Percentiles rank a stretch among this genome's conserved stretches.
These are phyloP conservation scores for Malus sieversii DNA, from an alignment of 306 rosid genomes.

Conservation along the genomic window DNA sequence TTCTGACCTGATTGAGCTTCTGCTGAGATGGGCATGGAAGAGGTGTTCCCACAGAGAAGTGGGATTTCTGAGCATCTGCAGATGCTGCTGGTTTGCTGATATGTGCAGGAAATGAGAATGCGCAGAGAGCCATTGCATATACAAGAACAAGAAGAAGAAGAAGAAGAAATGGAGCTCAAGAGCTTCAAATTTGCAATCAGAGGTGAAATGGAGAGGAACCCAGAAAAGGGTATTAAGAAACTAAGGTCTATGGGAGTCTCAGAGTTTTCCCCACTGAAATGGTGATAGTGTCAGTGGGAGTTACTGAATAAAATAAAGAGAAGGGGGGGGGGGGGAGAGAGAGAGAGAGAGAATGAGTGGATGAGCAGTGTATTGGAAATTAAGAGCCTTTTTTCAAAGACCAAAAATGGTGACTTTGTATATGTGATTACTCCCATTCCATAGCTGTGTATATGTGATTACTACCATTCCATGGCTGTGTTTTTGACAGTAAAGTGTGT, in stretches of 20 bases:
- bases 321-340: background rate
- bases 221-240: conserved; percentile 4
- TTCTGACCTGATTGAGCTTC: conserved; percentile 45
- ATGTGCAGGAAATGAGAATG: conserved; percentile 45
- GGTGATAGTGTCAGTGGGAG: conserved; percentile 1
- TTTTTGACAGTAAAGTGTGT: background rate
- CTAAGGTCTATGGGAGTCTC: background rate
- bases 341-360: conserved; percentile 2
- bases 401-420: background rate
- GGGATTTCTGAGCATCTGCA: conserved; percentile 27
- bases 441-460: background rate
- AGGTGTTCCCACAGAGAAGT: conserved; percentile 31
- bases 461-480: background rate
- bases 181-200: background rate
- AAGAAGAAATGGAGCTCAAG: background rate
- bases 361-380: background rate
- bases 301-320: background rate
- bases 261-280: conserved; percentile 10
- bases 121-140: conserved; percentile 57
- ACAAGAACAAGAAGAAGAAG: background rate
- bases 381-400: too few species aligned
- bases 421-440: background rate
- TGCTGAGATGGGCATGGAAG: conserved; percentile 25
- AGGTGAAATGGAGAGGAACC: conserved; percentile 20
- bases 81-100: conserved; percentile 21